Percentiles rank a stretch among this genome's conserved stretches.
phyloP scores from a whole-genome alignment of 768 basidiomycete species.

The Hygrocybe coccinea region DNA sequence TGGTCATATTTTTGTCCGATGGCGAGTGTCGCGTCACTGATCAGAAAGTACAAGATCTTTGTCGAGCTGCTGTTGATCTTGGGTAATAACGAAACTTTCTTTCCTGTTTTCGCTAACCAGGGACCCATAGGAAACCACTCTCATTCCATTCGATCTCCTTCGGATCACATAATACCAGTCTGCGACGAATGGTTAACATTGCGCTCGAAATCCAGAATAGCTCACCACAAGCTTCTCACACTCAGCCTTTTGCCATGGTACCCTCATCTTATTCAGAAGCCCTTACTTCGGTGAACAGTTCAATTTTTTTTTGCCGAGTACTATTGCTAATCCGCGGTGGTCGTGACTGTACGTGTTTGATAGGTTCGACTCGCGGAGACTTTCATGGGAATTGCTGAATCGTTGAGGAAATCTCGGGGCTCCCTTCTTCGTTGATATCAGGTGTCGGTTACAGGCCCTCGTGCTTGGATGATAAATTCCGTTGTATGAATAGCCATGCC shows the following conservation, averaged over 20 bases:
- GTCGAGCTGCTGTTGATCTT: constrained; percentile 37
- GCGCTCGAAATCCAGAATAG: constrained; percentile 43
- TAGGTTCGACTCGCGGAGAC: constrained; percentile 54
- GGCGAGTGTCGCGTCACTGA: constrained; percentile 43
- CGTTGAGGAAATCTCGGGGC: constrained; percentile 52
- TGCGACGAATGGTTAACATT: constrained; percentile 50
- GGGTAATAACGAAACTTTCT: constrained; percentile 30
- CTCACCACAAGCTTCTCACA: constrained; percentile 37
- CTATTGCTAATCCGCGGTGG: not conserved
- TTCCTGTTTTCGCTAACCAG: constrained; percentile 1
- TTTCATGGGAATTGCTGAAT: constrained; percentile 55
- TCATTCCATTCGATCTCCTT: constrained; percentile 61
- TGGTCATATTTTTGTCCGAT: constrained; percentile 55
- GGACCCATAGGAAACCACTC: constrained; percentile 45
- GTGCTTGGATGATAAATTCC: too few relatives aligned
- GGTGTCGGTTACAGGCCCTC: too few relatives aligned
- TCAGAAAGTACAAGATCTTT: constrained; percentile 35
- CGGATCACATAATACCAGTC: constrained; percentile 30
- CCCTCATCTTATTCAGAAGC: constrained; percentile 48
- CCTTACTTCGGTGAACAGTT: constrained; percentile 50
- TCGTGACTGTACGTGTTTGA: not conserved
- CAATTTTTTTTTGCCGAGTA: not conserved
- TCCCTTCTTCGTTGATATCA: constrained; percentile 41
- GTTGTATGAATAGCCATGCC: too few relatives aligned
- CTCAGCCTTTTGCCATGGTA: constrained; percentile 32